Conservation (phyloP, 2,329 filamentous ascomycete species). For the Cladophialophora chaetospira region DNA sequence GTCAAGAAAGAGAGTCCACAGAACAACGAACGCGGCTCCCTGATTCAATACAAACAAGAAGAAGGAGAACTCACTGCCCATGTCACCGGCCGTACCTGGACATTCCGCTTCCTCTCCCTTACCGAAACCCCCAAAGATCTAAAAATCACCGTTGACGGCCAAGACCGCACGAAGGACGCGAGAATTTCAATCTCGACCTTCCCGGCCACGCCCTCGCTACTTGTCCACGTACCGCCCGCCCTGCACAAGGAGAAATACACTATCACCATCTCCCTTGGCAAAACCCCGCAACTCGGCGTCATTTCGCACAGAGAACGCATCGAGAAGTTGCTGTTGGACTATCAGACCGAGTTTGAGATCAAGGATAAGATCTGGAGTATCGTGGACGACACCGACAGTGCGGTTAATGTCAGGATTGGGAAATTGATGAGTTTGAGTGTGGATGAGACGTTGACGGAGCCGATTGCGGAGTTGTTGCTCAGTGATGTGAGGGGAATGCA, state of each 20-base stretch:
- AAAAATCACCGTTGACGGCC: constrained; percentile 26
- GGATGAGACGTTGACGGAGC: constrained; percentile 35
- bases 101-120: constrained; percentile 31
- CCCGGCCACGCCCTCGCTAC: constrained; percentile 27
- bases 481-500: constrained; percentile 29
- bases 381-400: constrained; percentile 22
- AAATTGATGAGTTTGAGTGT: constrained; percentile 33
- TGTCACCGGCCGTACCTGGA: constrained; percentile 27
- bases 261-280: constrained; percentile 43
- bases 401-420: constrained; percentile 30
- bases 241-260: constrained; percentile 35
- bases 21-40: constrained; percentile 34
- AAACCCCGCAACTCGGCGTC: constrained; percentile 36
- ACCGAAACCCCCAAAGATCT: constrained; percentile 25
- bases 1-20: constrained; percentile 18
- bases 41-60: constrained; percentile 30
- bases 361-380: constrained; percentile 36
- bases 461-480: constrained; percentile 35
- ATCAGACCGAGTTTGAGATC: constrained; percentile 35
- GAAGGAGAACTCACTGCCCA: constrained; percentile 27
- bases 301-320: constrained; percentile 30
- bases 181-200: constrained; percentile 21
- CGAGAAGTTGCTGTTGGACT: constrained; percentile 31
- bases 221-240: constrained; percentile 25
- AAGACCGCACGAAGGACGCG: constrained; percentile 29